A percentile compares a stretch with the other conserved stretches of the same genome.
phyloP scores from a whole-genome alignment of 331 rosid species.

The Telfairia occidentalis region DNA sequence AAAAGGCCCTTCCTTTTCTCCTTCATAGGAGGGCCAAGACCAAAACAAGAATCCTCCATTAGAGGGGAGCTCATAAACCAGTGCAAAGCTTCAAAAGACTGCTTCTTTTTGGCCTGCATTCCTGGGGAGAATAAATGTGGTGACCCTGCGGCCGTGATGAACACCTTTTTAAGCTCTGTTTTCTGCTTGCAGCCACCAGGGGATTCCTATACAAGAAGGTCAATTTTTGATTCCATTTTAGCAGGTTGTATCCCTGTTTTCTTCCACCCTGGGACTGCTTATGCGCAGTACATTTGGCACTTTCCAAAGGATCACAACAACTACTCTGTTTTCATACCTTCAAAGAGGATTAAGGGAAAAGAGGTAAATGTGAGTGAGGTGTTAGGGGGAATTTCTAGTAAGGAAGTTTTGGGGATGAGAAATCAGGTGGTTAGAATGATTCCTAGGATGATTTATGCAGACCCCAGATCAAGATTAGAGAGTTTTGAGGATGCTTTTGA shows the following conservation, averaged over 20 bases:
- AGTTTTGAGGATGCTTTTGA: constrained; percentile 37
- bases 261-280: constrained; percentile 42
- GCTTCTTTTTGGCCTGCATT: constrained; percentile 28
- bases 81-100: constrained; percentile 26
- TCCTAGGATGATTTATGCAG: constrained; percentile 26
- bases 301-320: constrained; percentile 21
- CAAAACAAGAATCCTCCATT: constrained; percentile 25
- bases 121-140: constrained; percentile 22
- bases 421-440: constrained; percentile 26
- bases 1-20: constrained; percentile 25
- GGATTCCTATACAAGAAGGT: constrained; percentile 35
- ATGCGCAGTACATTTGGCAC: constrained; percentile 35
- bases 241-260: constrained; percentile 29
- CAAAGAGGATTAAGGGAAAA: constrained; percentile 12
- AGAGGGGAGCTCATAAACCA: constrained; percentile 30
- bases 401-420: constrained; percentile 23
- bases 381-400: constrained; percentile 16
- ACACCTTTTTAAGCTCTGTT: constrained; percentile 32
- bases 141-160: constrained; percentile 28
- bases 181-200: constrained; percentile 50
- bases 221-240: constrained; percentile 31
- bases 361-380: constrained; percentile 21
- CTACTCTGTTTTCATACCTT: constrained; percentile 28
- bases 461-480: constrained; percentile 24
- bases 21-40: constrained; percentile 36